A percentile compares a stretch with the other conserved stretches of the same genome.
Conservation (phyloP, 2,329 filamentous ascomycete genomes). For the Tolypocladium tundrense region DNA sequence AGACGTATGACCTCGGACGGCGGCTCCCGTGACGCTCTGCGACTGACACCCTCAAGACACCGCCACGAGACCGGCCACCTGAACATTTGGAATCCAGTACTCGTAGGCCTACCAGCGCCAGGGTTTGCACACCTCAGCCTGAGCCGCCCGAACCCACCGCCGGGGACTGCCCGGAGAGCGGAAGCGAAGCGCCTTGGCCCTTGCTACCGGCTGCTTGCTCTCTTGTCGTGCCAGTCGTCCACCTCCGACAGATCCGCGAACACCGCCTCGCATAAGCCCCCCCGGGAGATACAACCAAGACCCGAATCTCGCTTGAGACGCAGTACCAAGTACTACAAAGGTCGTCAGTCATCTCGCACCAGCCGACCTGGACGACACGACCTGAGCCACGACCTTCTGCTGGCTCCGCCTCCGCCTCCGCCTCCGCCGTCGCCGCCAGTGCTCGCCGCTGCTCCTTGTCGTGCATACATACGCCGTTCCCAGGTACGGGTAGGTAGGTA, state of each 20-base stretch:
- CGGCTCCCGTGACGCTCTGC: neutral
- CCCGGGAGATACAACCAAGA: neutral
- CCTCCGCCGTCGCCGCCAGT: neutral
- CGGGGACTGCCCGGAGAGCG: no score
- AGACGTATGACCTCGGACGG: neutral
- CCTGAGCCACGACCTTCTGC: neutral
- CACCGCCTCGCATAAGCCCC: neutral
- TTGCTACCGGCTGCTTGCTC: neutral
- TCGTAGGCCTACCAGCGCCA: neutral
- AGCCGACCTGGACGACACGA: neutral
- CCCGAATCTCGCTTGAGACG: neutral
- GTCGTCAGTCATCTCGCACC: neutral
- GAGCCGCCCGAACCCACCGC: neutral
- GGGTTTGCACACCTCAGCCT: neutral
- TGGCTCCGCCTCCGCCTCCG: neutral
- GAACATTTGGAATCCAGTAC: neutral
- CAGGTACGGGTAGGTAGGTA: neutral
- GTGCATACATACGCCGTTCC: neutral
- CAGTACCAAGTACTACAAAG: neutral
- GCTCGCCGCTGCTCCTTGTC: neutral
- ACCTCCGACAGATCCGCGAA: slow-evolving; percentile 3
- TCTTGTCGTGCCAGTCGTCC: neutral
- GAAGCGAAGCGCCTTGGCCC: no score
- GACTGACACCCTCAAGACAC: neutral
- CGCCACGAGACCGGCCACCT: neutral